These are phyloP conservation scores for Zymoseptoria brevis DNA, from an alignment of 2,329 filamentous ascomycete species.

Conservation along the genomic window DNA sequence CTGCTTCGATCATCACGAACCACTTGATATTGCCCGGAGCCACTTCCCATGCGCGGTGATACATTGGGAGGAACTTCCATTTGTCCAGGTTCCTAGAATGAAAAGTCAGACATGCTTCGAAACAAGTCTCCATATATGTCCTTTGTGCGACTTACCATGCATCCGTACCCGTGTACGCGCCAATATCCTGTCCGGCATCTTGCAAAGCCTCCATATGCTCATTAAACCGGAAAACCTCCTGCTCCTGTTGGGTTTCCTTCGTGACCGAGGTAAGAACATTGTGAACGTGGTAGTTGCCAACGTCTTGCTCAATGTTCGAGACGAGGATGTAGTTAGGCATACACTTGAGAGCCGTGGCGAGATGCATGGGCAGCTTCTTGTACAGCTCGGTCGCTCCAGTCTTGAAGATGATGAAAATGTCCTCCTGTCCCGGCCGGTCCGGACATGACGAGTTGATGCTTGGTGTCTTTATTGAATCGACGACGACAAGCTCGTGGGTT, in stretches of 20 bases:
- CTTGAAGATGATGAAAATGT: slow-evolving; percentile 51
- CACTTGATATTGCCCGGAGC: slow-evolving; percentile 43
- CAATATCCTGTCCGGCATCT: slow-evolving; percentile 26
- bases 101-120: background rate
- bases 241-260: slow-evolving; percentile 20
- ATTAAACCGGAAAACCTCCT: slow-evolving; percentile 30
- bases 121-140: background rate
- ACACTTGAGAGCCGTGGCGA: slow-evolving; percentile 49
- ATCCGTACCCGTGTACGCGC: slow-evolving; percentile 25
- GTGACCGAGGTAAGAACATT: slow-evolving; percentile 29
- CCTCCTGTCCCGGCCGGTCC: slow-evolving; percentile 31
- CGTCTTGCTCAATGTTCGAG: slow-evolving; percentile 43
- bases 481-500: background rate
- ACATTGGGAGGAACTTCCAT: slow-evolving; percentile 51
- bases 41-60: slow-evolving; percentile 43
- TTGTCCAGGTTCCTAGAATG: slow-evolving; percentile 37
- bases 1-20: slow-evolving; percentile 51
- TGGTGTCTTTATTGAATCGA: background rate
- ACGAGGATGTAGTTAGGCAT: slow-evolving; percentile 37
- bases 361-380: slow-evolving; percentile 50
- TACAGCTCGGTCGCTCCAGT: slow-evolving; percentile 52
- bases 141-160: slow-evolving; percentile 32
- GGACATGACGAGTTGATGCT: background rate
- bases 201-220: slow-evolving; percentile 26
- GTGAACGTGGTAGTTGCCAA: slow-evolving; percentile 36